Evolutionary conservation across 2,329 filamentous ascomycete species (phyloP), one percentile per base, ranked within the genome.

Genomic region (Claviceps pazoutovae): DNA sequence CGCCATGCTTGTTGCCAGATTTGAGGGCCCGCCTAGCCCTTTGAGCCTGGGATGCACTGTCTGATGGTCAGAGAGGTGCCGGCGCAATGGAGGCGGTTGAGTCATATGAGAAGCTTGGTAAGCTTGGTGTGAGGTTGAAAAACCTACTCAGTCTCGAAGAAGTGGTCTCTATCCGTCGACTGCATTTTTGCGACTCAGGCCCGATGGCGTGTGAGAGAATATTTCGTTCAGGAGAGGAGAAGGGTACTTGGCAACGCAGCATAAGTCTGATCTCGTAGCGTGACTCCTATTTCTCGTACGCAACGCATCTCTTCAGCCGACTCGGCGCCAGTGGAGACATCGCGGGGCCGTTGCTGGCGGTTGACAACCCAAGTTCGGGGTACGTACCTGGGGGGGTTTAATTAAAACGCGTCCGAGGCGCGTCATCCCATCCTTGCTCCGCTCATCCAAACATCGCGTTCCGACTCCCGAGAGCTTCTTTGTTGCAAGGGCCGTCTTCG

Each of bases 121-220:
- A 13, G 19, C 16, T 8, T 46, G 23, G 16, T 9, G 30, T n/a
- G 7, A 16, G 16, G 23, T 7, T 37, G 45, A 17, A 36, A 23
- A 23, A 66, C 82, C 68, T 71, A 93, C 88, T 90, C 86, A 34
- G 89, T 94, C 68, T 96, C 87, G 64, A 97, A 97, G 73, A 94
- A 97, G 63, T 93, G 81, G 34, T 85, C 83, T 49, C 83, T 77
- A 62, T 95, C 80, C 49, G 79, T 76, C 30, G 86, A 85, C 56
- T 80, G 77, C 66, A 86, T 84, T 73, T 79, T 83, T 55, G 54
- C 53, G 42, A 21, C 13, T 6, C 16, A 30, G 21, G n/a, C 23
- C 23, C 7, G 42, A 16, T 23, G 19, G 6, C 7, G 5, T 7
- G 19, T 11, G 39, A 16, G 8, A 7, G 13, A 21, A 13, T 1